phyloP scores from a whole-genome alignment of 805 yeast species.

The Phaffomyces thermotolerans region DNA sequence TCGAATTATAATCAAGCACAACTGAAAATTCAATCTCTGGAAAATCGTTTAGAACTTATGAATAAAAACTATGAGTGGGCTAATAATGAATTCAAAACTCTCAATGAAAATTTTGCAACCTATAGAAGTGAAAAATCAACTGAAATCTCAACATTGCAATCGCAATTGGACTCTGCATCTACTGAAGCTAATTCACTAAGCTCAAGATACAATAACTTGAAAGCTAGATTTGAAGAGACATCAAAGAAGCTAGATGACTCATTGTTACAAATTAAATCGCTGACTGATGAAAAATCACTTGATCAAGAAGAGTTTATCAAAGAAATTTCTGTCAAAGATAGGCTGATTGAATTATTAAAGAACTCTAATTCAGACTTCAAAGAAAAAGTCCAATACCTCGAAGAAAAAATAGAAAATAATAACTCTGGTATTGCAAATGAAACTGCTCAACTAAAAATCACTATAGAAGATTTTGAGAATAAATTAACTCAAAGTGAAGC shows the following conservation, averaged over 20 bases:
- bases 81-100: constrained; percentile 31
- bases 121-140: constrained; percentile 22
- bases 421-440: constrained; percentile 36
- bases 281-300: constrained; percentile 35
- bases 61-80: constrained; percentile 35
- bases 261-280: constrained; percentile 36
- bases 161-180: constrained; percentile 22
- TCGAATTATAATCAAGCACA: constrained; percentile 24
- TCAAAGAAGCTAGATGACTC: constrained; percentile 35
- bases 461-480: constrained; percentile 45
- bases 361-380: constrained; percentile 45
- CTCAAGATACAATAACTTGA: constrained; percentile 25
- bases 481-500: constrained; percentile 41
- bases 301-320: constrained; percentile 45
- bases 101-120: constrained; percentile 25
- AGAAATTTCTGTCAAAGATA: constrained; percentile 57
- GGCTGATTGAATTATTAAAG: constrained; percentile 50
- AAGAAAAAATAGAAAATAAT: constrained; percentile 26
- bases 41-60: constrained; percentile 36
- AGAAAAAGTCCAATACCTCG: constrained; percentile 47
- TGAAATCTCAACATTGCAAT: constrained; percentile 22
- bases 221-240: constrained; percentile 30
- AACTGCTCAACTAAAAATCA: constrained; percentile 49
- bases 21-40: constrained; percentile 30
- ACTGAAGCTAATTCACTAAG: constrained; percentile 26